A percentile compares a stretch with the other conserved stretches of the same genome.
Conservation (phyloP, 768 basidiomycete species). For the Rhodotorula diobovata region DNA sequence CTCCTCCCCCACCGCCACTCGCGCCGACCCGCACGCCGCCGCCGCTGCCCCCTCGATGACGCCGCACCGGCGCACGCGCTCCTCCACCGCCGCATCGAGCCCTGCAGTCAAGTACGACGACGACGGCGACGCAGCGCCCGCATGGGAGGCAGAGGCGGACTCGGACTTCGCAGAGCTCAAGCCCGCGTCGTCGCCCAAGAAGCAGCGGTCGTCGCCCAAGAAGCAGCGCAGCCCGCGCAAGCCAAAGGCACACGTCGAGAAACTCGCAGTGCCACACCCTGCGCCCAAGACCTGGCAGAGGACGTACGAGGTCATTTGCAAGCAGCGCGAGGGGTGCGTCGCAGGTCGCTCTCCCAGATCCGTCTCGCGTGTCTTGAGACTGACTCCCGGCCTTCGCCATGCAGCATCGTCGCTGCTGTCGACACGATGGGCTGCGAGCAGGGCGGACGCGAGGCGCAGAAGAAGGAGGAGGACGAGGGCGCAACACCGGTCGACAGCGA, state of each 20-base stretch:
- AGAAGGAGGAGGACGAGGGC: slow-evolving; percentile 41
- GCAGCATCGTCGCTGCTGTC: slow-evolving; percentile 67
- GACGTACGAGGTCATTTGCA: slow-evolving; percentile 55
- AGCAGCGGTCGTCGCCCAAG: no score
- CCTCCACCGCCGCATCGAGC: not conserved
- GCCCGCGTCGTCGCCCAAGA: not conserved
- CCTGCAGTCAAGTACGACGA: not conserved
- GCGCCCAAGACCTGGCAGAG: slow-evolving; percentile 65
- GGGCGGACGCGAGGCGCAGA: slow-evolving; percentile 60
- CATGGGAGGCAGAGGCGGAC: not conserved
- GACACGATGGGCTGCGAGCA: slow-evolving; percentile 86
- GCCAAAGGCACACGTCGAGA: slow-evolving; percentile 48
- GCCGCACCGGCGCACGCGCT: not conserved
- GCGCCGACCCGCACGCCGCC: not conserved
- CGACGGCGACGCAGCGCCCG: not conserved
- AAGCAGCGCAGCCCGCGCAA: slow-evolving; percentile 53
- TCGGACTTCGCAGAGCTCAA: not conserved
- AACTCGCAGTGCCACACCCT: slow-evolving; percentile 61
- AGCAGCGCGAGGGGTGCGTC: slow-evolving; percentile 23
- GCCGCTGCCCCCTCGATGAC: not conserved
- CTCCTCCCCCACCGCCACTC: not conserved
- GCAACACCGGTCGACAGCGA: slow-evolving; percentile 25
- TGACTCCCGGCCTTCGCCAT: slow-evolving; percentile 60
- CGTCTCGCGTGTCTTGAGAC: slow-evolving; percentile 1
- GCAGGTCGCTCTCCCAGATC: not conserved